These are phyloP conservation scores for Xylariaceae sp. DNA, from an alignment of 2,329 filamentous ascomycete species.

Conservation along the genomic window DNA sequence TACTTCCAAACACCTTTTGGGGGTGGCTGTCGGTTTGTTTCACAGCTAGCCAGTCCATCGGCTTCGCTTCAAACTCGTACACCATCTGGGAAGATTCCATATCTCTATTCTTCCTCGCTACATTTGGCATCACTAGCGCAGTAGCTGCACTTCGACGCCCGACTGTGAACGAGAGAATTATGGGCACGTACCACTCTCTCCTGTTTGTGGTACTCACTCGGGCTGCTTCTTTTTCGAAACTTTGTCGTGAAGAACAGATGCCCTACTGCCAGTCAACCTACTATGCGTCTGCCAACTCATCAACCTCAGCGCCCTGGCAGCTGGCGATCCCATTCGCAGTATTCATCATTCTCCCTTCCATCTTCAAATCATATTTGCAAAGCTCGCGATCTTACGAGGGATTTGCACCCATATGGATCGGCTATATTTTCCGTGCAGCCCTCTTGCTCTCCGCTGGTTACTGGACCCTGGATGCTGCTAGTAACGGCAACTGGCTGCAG, in stretches of 20 bases:
- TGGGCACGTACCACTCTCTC: conserved; percentile 81
- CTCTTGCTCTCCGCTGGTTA: conserved; percentile 74
- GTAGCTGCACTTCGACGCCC: conserved; percentile 72
- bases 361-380: conserved; percentile 75
- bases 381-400: conserved; percentile 86
- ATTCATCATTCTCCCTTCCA: conserved; percentile 65
- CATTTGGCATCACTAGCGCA: conserved; percentile 75
- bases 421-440: conserved; percentile 70
- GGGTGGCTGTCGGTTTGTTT: conserved; percentile 81
- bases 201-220: conserved; percentile 77
- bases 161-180: conserved; percentile 60
- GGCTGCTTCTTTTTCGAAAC: conserved; percentile 78
- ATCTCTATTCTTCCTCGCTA: conserved; percentile 82
- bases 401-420: conserved; percentile 79
- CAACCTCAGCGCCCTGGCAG: conserved; percentile 90
- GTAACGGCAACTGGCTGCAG: conserved; percentile 78
- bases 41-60: conserved; percentile 80
- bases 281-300: conserved; percentile 86
- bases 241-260: conserved; percentile 98
- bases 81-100: conserved; percentile 99
- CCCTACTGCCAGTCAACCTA: conserved; percentile 93
- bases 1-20: conserved; percentile 76
- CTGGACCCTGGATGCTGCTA: conserved; percentile 86
- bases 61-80: conserved; percentile 96
- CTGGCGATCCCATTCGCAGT: conserved; percentile 74